Percentiles rank a stretch among this genome's conserved stretches.
These are phyloP conservation scores for Neurospora sp. DNA, from an alignment of 495 filamentous ascomycete genomes.

Conservation along the genomic window DNA sequence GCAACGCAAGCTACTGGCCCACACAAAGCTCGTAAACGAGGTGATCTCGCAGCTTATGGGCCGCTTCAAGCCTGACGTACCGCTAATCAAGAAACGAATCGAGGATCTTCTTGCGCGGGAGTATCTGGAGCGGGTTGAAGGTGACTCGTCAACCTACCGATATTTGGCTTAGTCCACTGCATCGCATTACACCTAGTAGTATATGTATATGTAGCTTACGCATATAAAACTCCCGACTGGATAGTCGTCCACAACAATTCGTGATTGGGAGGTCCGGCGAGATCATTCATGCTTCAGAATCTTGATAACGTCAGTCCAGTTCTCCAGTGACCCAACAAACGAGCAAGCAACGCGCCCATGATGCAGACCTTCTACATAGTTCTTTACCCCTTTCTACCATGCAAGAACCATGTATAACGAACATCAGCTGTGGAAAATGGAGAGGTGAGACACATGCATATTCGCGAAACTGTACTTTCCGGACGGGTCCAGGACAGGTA, in stretches of 20 bases:
- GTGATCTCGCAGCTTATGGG: slow-evolving; percentile 66
- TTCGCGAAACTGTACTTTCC: background rate
- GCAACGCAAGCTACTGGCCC: slow-evolving; percentile 75
- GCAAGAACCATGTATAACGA: background rate
- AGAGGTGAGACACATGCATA: background rate
- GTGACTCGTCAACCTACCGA: slow-evolving; percentile 58
- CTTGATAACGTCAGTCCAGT: background rate
- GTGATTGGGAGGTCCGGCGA: background rate
- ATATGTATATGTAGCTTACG: background rate
- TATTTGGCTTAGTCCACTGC: slow-evolving; percentile 48
- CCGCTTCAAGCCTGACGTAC: slow-evolving; percentile 82
- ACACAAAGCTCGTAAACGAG: slow-evolving; percentile 75
- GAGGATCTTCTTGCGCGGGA: slow-evolving; percentile 87
- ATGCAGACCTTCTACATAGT: background rate
- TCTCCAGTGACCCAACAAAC: background rate
- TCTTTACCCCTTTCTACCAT: background rate
- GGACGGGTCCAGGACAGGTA: background rate
- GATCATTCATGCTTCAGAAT: background rate
- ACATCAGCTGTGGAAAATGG: background rate
- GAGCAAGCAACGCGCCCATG: background rate
- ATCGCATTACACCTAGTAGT: background rate
- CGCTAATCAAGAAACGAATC: slow-evolving; percentile 88
- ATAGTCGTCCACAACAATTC: background rate
- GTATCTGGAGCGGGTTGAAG: slow-evolving; percentile 82
- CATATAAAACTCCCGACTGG: background rate